Evolutionary conservation across 768 basidiomycete species (phyloP), one percentile per base, ranked within the genome.

Genomic region (Phlebiopsis flavidoalba): DNA sequence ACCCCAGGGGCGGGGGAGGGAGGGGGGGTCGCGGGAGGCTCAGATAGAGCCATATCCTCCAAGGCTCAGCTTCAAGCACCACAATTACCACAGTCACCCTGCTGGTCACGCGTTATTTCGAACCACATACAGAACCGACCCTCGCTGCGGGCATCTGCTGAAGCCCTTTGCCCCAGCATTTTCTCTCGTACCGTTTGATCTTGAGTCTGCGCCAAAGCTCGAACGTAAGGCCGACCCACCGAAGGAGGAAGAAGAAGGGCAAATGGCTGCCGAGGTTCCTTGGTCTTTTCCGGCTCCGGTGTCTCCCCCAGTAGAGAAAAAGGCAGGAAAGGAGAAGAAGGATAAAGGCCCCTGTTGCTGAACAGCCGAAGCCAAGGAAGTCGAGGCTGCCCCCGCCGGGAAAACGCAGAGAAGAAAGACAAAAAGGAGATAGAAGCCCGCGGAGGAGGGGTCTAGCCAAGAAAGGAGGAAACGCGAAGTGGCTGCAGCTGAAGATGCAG

Each of bases 91-190:
- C 71, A 75, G 86, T 17, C 82, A 86, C 58, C 94, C 96, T 5
- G 82, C 91, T 21, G n/a, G 72, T 98, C 43, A 91, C 91, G 46
- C 91, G 97, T 49, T 98, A 96, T 80, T 96, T 98, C 71, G 90
- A n/a, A 95, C 74, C 93, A 98, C 74, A 83, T 99, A 60, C 96
- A 98, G 76, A 80, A 84, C 50, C 79, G 78, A 21, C 78, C 87
- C 6, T 72, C 81, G 15, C 85, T 97, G 45, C 79, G 83, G 24
- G 76, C 78, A 49, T 80, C 84, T 2, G 83, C 86, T 6, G 76
- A 78, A 48, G 69, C 79, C 0, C 75, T 82, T n/a, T 31, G 73
- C 80, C 1, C 79, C 83, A 33, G 77, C 81, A 3, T 88, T 87
- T 67, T 73, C 79, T 14, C 61, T 78, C 5, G 78, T 97, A 14